Evolutionary conservation across 495 filamentous ascomycete species (phyloP).

Genomic region (Rostrohypoxylon terebratum): DNA sequence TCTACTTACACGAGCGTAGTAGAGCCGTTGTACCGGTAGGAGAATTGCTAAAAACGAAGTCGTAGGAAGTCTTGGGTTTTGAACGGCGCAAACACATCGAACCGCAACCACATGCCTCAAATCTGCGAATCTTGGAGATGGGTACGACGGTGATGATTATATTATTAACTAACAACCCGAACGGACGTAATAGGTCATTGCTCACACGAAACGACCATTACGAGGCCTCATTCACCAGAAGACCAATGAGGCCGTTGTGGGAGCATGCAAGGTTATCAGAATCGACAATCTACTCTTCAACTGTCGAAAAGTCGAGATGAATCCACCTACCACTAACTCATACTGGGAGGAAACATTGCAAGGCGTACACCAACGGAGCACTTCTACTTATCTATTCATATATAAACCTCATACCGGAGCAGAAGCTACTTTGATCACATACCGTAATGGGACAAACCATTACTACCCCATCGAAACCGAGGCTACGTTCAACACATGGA

Average conservation of each 20-base stretch:
- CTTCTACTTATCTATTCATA: slow-evolving; percentile 13
- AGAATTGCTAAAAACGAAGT: not conserved
- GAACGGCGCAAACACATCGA: not conserved
- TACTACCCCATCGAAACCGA: not conserved
- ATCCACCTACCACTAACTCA: not conserved
- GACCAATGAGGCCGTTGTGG: slow-evolving; percentile 3
- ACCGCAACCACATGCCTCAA: not conserved
- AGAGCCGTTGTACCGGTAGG: not conserved
- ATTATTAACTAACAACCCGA: not conserved
- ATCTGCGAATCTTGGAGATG: not conserved
- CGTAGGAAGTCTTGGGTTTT: not conserved
- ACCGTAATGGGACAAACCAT: not conserved
- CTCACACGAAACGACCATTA: not conserved
- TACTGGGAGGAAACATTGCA: slow-evolving; percentile 19
- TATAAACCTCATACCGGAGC: slow-evolving; percentile 24
- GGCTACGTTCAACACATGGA: not conserved
- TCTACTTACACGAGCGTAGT: not conserved
- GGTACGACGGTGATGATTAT: not conserved
- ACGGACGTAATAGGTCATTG: not conserved
- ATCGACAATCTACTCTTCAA: not conserved
- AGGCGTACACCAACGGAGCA: slow-evolving; percentile 19
- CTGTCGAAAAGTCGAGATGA: not conserved
- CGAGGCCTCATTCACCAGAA: not conserved
- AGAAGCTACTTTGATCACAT: not conserved
- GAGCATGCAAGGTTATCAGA: slow-evolving; percentile 12